Conservation (phyloP, 163 green algal genomes). For the Chloroidium sp. region DNA sequence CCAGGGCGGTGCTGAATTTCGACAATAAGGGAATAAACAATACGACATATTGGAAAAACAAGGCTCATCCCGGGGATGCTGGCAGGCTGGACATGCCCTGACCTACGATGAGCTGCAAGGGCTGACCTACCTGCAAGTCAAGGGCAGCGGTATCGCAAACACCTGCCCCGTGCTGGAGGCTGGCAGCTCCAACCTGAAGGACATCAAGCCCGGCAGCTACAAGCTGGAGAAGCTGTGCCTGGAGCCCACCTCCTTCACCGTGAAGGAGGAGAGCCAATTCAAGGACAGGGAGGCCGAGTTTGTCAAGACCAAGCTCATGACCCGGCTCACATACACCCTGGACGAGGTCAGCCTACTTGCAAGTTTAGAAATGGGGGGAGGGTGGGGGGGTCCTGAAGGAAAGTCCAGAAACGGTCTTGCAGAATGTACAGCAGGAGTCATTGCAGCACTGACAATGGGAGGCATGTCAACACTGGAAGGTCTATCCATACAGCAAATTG, state of each 20-base stretch:
- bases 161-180: conserved; percentile 82
- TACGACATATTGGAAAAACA: background rate
- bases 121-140: conserved; percentile 97
- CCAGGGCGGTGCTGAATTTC: background rate
- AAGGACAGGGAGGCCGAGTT: conserved; percentile 85
- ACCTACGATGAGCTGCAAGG: conserved; percentile 85
- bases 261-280: conserved; percentile 85
- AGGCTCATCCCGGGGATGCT: conserved; percentile 13
- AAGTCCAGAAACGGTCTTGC: background rate
- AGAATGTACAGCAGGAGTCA: background rate
- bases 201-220: conserved; percentile 87
- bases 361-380: background rate
- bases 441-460: too few relatives aligned
- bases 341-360: conserved; percentile 56
- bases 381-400: background rate
- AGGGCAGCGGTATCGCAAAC: conserved; percentile 95
- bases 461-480: too few relatives aligned
- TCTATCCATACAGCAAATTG: too few relatives aligned
- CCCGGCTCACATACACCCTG: conserved; percentile 96
- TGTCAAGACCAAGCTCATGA: conserved; percentile 98
- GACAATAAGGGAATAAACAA: background rate
- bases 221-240: conserved; percentile 94
- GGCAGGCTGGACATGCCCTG: conserved; percentile 64
- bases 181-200: conserved; percentile 50
- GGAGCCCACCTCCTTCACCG: conserved; percentile 92